Conservation (phyloP, 2,329 filamentous ascomycete genomes). For the Botryotinia convoluta region DNA sequence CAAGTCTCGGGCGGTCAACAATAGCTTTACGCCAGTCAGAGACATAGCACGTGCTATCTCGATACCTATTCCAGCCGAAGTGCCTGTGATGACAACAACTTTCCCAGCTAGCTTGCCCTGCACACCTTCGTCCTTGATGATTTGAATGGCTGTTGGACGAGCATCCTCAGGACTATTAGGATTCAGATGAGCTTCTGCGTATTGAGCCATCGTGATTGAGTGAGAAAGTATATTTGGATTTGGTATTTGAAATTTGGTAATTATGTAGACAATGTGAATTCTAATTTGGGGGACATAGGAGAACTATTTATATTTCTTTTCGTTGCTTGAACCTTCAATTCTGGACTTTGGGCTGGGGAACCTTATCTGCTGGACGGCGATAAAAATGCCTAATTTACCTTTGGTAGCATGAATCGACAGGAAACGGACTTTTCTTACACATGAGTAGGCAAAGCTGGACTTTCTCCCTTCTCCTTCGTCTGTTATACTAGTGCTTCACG, state of each 20-base stretch:
- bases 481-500: not conserved
- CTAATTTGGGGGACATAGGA: not conserved
- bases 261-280: not conserved
- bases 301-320: not conserved
- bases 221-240: not conserved
- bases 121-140: slow-evolving; percentile 38
- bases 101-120: slow-evolving; percentile 27
- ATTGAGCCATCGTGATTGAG: not conserved
- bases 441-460: not conserved
- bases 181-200: slow-evolving; percentile 14
- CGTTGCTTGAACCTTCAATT: not conserved
- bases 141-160: slow-evolving; percentile 38
- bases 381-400: not conserved
- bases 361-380: not conserved
- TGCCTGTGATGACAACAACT: slow-evolving; percentile 43
- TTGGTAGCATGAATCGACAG: not conserved
- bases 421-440: not conserved
- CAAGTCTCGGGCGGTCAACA: slow-evolving; percentile 25
- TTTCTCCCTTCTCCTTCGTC: not conserved
- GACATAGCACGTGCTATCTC: slow-evolving; percentile 42
- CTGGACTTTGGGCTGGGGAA: not conserved
- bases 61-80: slow-evolving; percentile 42
- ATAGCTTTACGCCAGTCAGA: slow-evolving; percentile 41
- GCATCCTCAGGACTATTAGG: slow-evolving; percentile 35
- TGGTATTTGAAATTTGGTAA: not conserved